Percentiles rank a stretch among this genome's conserved stretches.
Conservation (phyloP, 2,329 filamentous ascomycete species). For the Colletotrichum salicis region DNA sequence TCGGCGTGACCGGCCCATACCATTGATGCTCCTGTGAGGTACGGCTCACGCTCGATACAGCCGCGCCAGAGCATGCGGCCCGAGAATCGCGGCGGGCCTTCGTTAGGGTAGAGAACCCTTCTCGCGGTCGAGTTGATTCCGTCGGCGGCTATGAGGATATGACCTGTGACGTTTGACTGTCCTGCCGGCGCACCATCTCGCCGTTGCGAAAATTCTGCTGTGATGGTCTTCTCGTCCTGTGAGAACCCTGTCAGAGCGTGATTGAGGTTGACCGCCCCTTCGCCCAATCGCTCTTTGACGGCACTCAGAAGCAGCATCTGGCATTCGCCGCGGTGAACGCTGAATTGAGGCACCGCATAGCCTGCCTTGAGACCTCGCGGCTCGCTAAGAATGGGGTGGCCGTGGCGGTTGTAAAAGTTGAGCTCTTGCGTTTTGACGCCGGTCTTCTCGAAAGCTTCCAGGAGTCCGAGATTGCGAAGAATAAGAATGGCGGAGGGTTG, state of each 20-base stretch:
- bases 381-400: constrained; percentile 17
- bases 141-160: constrained; percentile 26
- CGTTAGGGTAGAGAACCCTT: constrained; percentile 12
- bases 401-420: constrained; percentile 30
- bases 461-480: constrained; percentile 23
- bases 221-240: constrained; percentile 1
- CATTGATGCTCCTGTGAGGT: constrained; percentile 24
- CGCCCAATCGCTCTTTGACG: constrained; percentile 16
- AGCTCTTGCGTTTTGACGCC: constrained; percentile 24
- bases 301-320: constrained; percentile 27
- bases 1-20: constrained; percentile 30
- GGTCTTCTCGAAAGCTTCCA: constrained; percentile 19
- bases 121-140: constrained; percentile 29
- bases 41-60: constrained; percentile 18
- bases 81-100: constrained; percentile 22
- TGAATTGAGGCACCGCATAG: constrained; percentile 16
- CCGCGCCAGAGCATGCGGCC: constrained; percentile 29
- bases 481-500: constrained; percentile 25
- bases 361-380: constrained; percentile 1
- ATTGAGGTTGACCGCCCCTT: not conserved
- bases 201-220: constrained; percentile 11
- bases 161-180: constrained; percentile 1
- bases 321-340: constrained; percentile 20
- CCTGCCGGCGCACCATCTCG: constrained; percentile 12
- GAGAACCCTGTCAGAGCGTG: constrained; percentile 22